Base-by-base conservation (phyloP, 371 early-diverging fungal genomes). In the Circinella minor region DNA sequence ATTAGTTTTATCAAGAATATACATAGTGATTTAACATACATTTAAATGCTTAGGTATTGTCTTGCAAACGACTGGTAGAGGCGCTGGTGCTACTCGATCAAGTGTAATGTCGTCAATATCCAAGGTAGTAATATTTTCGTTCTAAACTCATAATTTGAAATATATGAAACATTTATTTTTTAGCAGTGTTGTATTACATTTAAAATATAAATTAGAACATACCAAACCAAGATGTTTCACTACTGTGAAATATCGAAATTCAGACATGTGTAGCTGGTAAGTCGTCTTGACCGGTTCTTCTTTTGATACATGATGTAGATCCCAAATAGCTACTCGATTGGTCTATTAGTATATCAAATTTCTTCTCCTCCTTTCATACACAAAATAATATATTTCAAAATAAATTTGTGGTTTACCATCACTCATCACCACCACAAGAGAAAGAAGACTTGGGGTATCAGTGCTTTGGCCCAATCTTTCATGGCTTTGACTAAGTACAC, bases 51-150 rank as follows among this genome's bases (percentile, higher is more conserved):
- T 86, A 13, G 81, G 82, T 17, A 90, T 71, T 3, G 86, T 85
- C 61, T 83, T 81, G 10, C 75, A 77, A n/a, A 87, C 38, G n/a
- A 88, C 62, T 15, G 74, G 74, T 5, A 73, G 66, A 34, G 74
- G 69, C 8, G 46, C 59, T 60, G 69, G 63, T 67, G 66, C 39
- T 65, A 46, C 77, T 61, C 0, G 83, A 61, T 71, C 71, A 34
- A 88, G 62, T 1, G 74, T 72, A 7, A 90, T 66, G 0, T 88
- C 83, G 36, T 89, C 89, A 62, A 88, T 85, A 66, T 90, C 90
- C 7, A 90, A 67, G 1, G 80, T 82, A 0, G 86, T 77, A 9
- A 87, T 83, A 27, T 88, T 90, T 57, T 87, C 89, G 20, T 79
- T 70, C 80, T 81, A 70, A 4, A 34, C 18, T 27, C 10, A 47